Evolutionary conservation across 805 yeast species (phyloP).

Genomic region (Metschnikowia amazonensis): DNA sequence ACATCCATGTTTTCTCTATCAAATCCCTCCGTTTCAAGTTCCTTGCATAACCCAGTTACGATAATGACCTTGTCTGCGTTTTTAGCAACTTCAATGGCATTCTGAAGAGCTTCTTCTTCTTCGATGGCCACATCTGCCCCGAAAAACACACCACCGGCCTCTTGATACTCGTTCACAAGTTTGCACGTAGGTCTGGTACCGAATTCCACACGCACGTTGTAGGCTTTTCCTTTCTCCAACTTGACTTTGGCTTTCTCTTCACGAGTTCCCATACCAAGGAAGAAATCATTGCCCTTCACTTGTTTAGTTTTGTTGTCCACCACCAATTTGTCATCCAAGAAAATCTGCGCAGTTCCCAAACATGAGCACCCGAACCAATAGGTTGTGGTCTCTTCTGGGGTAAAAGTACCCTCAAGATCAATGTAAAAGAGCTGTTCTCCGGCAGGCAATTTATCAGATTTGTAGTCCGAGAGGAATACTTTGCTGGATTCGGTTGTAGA

Average conservation of each 20-base stretch:
- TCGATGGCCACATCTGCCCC: constrained; percentile 22
- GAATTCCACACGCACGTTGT: constrained; percentile 46
- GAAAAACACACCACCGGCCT: constrained; percentile 27
- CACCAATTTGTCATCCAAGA: constrained; percentile 47
- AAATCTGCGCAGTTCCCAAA: constrained; percentile 54
- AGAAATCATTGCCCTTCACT: constrained; percentile 46
- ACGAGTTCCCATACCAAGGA: constrained; percentile 49
- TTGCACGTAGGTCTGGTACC: constrained; percentile 46
- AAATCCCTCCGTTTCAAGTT: constrained; percentile 32
- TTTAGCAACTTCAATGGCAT: constrained; percentile 26
- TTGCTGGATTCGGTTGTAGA: constrained; percentile 14
- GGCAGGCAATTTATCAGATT: constrained; percentile 5
- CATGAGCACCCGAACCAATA: constrained; percentile 52
- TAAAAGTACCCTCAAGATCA: constrained; percentile 41
- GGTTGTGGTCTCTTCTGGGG: constrained; percentile 45
- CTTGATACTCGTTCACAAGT: constrained; percentile 14
- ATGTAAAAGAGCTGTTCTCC: constrained; percentile 36
- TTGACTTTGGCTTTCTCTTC: constrained; percentile 41
- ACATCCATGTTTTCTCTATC: constrained; percentile 29
- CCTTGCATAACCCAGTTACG: constrained; percentile 26
- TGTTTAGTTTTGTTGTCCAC: constrained; percentile 57
- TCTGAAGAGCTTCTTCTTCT: constrained; percentile 23
- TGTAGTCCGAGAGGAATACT: constrained; percentile 21
- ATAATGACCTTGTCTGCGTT: constrained; percentile 28
- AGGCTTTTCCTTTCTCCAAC: constrained; percentile 43